Evolutionary conservation across 176 grass and related monocot genomes (phyloP).

Genomic region (sorghum (Sorghum bicolor)): Sorghum_bicolor_NCBIv3 NC_012873.2:54833501-54834000

Average conservation of each 20-base stretch:
- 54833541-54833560: neutral
- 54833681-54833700: constrained; percentile 85
- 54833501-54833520: neutral
- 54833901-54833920: neutral
- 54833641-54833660: constrained; percentile 98
- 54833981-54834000: neutral
- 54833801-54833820: constrained; percentile 65
- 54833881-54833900: neutral
- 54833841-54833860: neutral
- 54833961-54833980: neutral
- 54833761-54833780: constrained; percentile 86
- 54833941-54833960: neutral
- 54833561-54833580: neutral
- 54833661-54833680: constrained; percentile 83
- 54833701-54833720: constrained; percentile 91
- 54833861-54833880: neutral
- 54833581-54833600: constrained; percentile 55
- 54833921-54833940: neutral
- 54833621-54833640: constrained; percentile 96
- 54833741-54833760: constrained; percentile 53
- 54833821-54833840: constrained; percentile 16
- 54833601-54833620: constrained; percentile 98
- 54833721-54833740: constrained; percentile 83
- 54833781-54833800: constrained; percentile 97
- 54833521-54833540: neutral